Percentiles rank a stretch among this genome's conserved stretches.
Conservation (phyloP, 2,329 filamentous ascomycete species). For the Furcasterigmium furcatum region DNA sequence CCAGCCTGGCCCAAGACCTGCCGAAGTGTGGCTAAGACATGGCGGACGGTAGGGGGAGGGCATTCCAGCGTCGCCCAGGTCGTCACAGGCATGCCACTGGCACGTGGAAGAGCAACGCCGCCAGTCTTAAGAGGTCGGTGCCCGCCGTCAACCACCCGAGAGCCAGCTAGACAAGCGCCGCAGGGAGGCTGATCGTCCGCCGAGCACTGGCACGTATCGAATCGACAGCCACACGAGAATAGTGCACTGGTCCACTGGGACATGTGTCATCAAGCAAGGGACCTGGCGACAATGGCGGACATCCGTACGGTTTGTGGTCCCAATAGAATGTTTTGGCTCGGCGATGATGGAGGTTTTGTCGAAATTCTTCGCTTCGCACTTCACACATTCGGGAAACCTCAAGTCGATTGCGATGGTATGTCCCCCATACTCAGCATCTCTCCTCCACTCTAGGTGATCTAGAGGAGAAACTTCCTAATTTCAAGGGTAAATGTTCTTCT, state of each 20-base stretch:
- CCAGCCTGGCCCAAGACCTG: not conserved
- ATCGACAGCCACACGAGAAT: not conserved
- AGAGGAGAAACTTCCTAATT: constrained; percentile 59
- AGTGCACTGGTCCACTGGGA: not conserved
- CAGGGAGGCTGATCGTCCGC: too few relatives aligned
- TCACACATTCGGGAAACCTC: too few relatives aligned
- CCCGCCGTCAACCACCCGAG: too few relatives aligned
- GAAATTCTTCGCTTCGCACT: too few relatives aligned
- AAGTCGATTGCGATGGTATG: too few relatives aligned
- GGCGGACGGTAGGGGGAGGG: not conserved
- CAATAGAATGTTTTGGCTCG: too few relatives aligned
- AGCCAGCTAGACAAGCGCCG: too few relatives aligned
- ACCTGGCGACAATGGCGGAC: too few relatives aligned
- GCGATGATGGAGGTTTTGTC: too few relatives aligned
- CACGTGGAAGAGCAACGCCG: not conserved
- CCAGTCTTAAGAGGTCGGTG: not conserved
- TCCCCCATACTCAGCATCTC: constrained; percentile 62
- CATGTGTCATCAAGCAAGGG: too few relatives aligned
- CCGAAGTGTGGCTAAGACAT: not conserved
- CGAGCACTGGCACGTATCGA: too few relatives aligned
- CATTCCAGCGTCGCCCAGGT: not conserved
- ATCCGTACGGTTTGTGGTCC: too few relatives aligned
- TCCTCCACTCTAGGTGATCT: constrained; percentile 36
- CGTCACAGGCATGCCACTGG: not conserved
- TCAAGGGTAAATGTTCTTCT: constrained; percentile 53